Conservation (phyloP, 2,329 filamentous ascomycete genomes). For the Aspergillus brunneoviolaceus region DNA sequence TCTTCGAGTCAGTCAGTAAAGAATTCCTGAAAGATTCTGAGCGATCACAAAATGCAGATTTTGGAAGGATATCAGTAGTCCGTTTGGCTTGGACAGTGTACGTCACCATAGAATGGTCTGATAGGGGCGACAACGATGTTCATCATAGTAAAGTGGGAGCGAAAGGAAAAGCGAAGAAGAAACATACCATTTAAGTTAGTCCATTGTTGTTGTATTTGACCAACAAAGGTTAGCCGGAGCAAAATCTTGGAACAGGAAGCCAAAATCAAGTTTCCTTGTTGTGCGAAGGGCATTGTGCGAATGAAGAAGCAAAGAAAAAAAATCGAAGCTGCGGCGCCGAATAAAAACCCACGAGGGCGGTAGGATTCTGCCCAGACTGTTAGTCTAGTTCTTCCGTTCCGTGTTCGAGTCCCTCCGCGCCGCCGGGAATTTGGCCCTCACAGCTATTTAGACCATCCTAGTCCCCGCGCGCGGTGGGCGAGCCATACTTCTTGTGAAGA, state of each 20-base stretch:
- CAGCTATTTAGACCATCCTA: constrained; percentile 13
- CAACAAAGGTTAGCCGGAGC: neutral
- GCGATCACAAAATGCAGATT: constrained; percentile 12
- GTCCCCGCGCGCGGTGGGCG: constrained; percentile 11
- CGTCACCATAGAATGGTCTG: constrained; percentile 59
- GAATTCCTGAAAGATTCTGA: constrained; percentile 7
- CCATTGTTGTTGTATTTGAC: neutral
- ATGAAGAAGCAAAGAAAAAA: constrained; percentile 25
- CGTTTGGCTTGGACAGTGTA: constrained; percentile 63
- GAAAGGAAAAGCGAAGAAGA: constrained; percentile 5
- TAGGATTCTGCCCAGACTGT: constrained; percentile 26
- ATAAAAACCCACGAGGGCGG: constrained; percentile 25
- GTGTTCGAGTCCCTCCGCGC: constrained; percentile 16
- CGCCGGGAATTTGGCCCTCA: constrained; percentile 12
- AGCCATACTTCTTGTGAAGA: constrained; percentile 4
- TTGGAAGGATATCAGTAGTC: constrained; percentile 51
- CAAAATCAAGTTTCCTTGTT: constrained; percentile 15
- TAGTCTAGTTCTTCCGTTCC: constrained; percentile 17
- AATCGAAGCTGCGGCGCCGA: constrained; percentile 16
- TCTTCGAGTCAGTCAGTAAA: constrained; percentile 30
- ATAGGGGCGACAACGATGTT: constrained; percentile 64
- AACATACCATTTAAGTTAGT: constrained; percentile 31
- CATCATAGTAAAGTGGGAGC: constrained; percentile 48
- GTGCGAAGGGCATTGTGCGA: constrained; percentile 15
- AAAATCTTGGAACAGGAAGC: neutral